Conservation (phyloP, 2,329 filamentous ascomycete species). For the Aspergillus novofumigatus region DNA sequence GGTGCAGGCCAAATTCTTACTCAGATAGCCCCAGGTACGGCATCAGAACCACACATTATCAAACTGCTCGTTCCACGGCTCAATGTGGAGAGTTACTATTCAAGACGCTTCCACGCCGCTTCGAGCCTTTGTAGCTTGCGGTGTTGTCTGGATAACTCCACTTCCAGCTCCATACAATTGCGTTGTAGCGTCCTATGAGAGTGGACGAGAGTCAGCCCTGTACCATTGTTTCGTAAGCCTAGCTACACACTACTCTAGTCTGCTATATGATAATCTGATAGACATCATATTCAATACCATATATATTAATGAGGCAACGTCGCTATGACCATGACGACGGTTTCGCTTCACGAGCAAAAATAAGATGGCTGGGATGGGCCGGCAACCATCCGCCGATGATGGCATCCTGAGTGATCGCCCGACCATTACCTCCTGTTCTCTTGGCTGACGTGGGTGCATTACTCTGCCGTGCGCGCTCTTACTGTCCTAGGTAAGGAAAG, state of each 20-base stretch:
- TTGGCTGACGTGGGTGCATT: slow-evolving; percentile 4
- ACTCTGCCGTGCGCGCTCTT: background rate
- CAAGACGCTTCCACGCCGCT: background rate
- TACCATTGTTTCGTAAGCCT: background rate
- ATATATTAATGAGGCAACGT: background rate
- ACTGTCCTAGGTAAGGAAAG: slow-evolving; percentile 11
- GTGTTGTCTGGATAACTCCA: background rate
- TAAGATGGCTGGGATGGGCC: background rate
- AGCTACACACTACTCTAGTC: background rate
- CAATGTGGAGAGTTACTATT: background rate
- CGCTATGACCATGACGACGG: background rate
- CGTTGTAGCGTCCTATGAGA: background rate
- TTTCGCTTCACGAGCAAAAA: background rate
- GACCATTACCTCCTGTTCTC: background rate
- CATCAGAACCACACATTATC: background rate
- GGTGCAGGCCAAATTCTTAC: background rate
- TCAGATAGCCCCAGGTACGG: background rate
- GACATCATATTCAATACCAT: background rate
- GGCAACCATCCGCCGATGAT: background rate
- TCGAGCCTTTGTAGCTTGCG: background rate
- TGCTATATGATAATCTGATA: background rate
- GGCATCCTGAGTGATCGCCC: background rate
- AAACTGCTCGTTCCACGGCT: background rate
- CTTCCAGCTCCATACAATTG: background rate
- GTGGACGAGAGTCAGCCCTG: background rate